phyloP scores from a whole-genome alignment of 2,329 filamentous ascomycete genomes.

The Fusarium metavorans region DNA sequence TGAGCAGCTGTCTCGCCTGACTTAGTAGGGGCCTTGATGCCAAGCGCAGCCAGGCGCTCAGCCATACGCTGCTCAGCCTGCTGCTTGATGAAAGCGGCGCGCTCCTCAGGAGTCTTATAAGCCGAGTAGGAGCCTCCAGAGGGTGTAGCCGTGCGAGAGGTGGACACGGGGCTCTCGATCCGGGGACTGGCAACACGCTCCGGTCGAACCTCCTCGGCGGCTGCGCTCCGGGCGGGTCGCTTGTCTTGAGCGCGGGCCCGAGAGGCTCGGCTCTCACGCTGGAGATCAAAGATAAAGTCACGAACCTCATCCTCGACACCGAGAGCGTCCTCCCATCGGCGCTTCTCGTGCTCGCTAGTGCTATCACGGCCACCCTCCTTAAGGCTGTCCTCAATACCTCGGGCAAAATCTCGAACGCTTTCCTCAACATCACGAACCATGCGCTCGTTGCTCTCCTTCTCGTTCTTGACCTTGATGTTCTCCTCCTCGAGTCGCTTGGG shows the following conservation, averaged over 20 bases:
- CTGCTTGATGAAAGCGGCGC: slow-evolving; percentile 95
- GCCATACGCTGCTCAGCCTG: slow-evolving; percentile 98
- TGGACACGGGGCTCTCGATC: slow-evolving; percentile 64
- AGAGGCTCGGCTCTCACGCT: slow-evolving; percentile 84
- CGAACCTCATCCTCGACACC: slow-evolving; percentile 97
- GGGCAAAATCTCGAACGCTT: slow-evolving; percentile 89
- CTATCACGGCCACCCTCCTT: slow-evolving; percentile 83
- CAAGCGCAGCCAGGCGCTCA: slow-evolving; percentile 91
- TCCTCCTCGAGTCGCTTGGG: slow-evolving; percentile 91
- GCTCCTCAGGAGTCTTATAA: slow-evolving; percentile 91
- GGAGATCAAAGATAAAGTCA: slow-evolving; percentile 97
- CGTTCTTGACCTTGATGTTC: slow-evolving; percentile 80
- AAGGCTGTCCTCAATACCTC: slow-evolving; percentile 85
- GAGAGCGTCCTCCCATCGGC: slow-evolving; percentile 94
- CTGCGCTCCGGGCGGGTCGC: slow-evolving; percentile 57
- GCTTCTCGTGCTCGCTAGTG: slow-evolving; percentile 87
- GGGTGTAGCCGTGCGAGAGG: slow-evolving; percentile 63
- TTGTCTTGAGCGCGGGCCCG: slow-evolving; percentile 73
- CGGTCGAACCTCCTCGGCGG: slow-evolving; percentile 58
- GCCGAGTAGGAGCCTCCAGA: slow-evolving; percentile 79
- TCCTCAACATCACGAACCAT: slow-evolving; percentile 99
- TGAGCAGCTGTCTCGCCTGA: slow-evolving; percentile 85
- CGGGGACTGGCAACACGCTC: slow-evolving; percentile 56
- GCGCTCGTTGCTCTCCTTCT: slow-evolving; percentile 93
- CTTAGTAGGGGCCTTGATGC: slow-evolving; percentile 86